Base-by-base conservation (phyloP, 306 rosid genomes). In the Prosopis cineraria region DNA sequence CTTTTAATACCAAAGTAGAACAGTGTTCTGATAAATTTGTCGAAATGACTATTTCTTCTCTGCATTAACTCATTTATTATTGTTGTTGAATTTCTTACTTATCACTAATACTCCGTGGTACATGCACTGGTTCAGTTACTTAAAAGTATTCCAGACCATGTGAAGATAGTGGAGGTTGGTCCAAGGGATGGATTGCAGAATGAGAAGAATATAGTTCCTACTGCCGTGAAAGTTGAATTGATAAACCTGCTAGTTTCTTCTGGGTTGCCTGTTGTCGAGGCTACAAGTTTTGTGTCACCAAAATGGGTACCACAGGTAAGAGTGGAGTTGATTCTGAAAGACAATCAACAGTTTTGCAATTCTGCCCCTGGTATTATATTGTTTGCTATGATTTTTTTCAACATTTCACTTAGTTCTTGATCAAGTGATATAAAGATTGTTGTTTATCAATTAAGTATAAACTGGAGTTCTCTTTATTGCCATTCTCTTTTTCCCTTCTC, bases 291-390 rank as follows among this genome's bases (percentile, higher is more conserved):
- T 81, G 97, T 94, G 75, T 92, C 98, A 22, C 97, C 97, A 72
- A 94, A 92, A 92, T 92, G 98, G 96, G 94, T 94, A 59, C 97
- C 96, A 0, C 98, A 94, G 97, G 97, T 94, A 82, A 79, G 71
- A 70, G 34, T 19, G 17, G 47, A 66, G 43, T 67, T 40, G 7
- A 50, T 60, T 48, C 60, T 20, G 31, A 17, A 73, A 76, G 58
- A 77, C 58, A 68, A 50, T 29, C 64, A 37, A 30, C 66, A 37
- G 30, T 77, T 66, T 72, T 59, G 56, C 16, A 24, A 52, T 68
- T 70, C 74, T 12, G 44, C 16, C 62, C 53, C 74, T 31, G 10
- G 22, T 41, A 62, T 66, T 43, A 34, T 34, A 17, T 39, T 37
- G 31, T 29, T 62, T 10, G 10, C 76, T 5, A 10, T 71, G 5